These are phyloP conservation scores for Phyllosticta citrichinensis DNA, from an alignment of 2,329 filamentous ascomycete species.

Conservation along the genomic window DNA sequence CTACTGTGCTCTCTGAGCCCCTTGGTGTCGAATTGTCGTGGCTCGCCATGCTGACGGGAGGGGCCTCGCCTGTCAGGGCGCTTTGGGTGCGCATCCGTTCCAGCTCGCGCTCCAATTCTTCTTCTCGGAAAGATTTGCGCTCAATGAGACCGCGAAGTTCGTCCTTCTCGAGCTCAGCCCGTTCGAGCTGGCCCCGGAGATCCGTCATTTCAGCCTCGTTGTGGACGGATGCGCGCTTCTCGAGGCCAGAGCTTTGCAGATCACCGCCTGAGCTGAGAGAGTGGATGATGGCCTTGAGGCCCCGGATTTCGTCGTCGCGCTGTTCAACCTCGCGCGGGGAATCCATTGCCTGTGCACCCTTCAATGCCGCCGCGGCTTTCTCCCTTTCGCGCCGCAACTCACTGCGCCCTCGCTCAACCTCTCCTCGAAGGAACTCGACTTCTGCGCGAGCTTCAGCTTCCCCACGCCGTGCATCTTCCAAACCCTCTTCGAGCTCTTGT, in stretches of 20 bases:
- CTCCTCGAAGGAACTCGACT: constrained; percentile 87
- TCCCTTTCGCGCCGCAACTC: constrained; percentile 84
- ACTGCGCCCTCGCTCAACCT: constrained; percentile 82
- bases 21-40: constrained; percentile 40
- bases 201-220: constrained; percentile 38
- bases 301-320: constrained; percentile 94
- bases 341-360: constrained; percentile 38
- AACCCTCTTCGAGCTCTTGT: constrained; percentile 89
- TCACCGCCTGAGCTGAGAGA: constrained; percentile 71
- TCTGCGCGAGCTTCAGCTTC: constrained; percentile 94
- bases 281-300: constrained; percentile 95
- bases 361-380: constrained; percentile 56
- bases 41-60: constrained; percentile 45
- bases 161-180: constrained; percentile 68
- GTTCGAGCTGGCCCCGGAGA: constrained; percentile 52
- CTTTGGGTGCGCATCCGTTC: constrained; percentile 41
- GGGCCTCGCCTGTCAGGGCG: constrained; percentile 17
- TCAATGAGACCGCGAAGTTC: constrained; percentile 67
- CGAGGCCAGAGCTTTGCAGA: constrained; percentile 12
- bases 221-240: constrained; percentile 24
- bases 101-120: constrained; percentile 76
- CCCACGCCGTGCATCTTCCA: constrained; percentile 87
- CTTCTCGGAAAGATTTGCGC: constrained; percentile 62
- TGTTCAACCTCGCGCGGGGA: constrained; percentile 71
- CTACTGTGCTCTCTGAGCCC: constrained; percentile 57